Evolutionary conservation across 2,329 filamentous ascomycete species (phyloP).

Genomic region (Ophiostoma angusticollis): DNA sequence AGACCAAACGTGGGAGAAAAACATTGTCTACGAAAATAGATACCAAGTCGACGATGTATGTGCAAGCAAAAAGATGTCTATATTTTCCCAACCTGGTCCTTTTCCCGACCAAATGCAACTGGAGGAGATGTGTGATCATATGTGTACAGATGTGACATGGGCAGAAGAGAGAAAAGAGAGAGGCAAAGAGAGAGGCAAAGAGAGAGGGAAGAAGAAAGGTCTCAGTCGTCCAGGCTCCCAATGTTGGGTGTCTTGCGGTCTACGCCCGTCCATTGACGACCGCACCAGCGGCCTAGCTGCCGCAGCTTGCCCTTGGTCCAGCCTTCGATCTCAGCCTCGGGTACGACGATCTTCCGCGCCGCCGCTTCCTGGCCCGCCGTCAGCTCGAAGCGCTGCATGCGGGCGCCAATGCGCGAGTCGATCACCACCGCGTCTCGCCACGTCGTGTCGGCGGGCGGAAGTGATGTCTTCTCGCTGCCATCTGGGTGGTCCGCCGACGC

Average conservation of each 20-base stretch:
- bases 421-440: conserved; percentile 65
- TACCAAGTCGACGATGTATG: too few relatives aligned
- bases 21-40: too few relatives aligned
- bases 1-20: too few relatives aligned
- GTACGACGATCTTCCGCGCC: conserved; percentile 47
- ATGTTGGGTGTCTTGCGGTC: conserved; percentile 24
- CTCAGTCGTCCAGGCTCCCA: conserved; percentile 14
- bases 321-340: conserved; percentile 57
- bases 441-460: conserved; percentile 46
- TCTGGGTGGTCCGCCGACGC: conserved; percentile 5
- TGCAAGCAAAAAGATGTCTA: conserved; percentile 1
- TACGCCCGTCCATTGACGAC: conserved; percentile 26
- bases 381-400: conserved; percentile 72
- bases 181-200: not conserved
- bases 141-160: not conserved
- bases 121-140: not conserved
- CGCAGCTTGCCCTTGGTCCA: conserved; percentile 50
- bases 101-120: too few relatives aligned
- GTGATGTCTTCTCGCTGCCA: conserved; percentile 2
- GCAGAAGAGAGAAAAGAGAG: not conserved
- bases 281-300: conserved; percentile 39
- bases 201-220: not conserved
- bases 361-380: conserved; percentile 55
- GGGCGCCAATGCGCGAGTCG: conserved; percentile 59
- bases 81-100: too few relatives aligned